Evolutionary conservation across 768 basidiomycete species (phyloP).

Genomic region (Tremella mesenterica): DNA sequence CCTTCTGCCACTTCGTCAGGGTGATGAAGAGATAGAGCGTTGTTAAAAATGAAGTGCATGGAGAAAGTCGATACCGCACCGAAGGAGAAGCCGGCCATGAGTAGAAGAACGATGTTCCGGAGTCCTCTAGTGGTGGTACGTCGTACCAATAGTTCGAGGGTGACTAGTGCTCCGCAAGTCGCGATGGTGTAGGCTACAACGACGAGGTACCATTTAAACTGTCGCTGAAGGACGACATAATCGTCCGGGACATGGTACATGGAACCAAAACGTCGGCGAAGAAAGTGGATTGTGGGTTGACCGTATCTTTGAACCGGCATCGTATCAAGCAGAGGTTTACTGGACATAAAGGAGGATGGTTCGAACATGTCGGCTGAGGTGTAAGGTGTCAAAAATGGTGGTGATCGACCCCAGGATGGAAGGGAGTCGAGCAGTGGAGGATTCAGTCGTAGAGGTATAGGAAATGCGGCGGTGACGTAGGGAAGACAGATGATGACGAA

Average conservation of each 20-base stretch:
- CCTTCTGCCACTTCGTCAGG: constrained; percentile 9
- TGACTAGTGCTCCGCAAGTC: constrained; percentile 43
- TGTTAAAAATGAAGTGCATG: constrained; percentile 47
- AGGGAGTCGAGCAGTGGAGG: too few species aligned
- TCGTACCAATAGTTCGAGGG: constrained; percentile 43
- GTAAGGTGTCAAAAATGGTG: too few species aligned
- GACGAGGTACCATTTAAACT: constrained; percentile 39
- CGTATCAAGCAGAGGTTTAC: constrained; percentile 2
- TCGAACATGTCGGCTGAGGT: too few species aligned
- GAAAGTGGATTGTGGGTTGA: background rate
- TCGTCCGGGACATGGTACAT: constrained; percentile 22
- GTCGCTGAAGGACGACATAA: constrained; percentile 32
- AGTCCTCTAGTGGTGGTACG: constrained; percentile 43
- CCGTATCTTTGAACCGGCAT: background rate
- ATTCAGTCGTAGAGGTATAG: too few species aligned
- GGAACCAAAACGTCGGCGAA: background rate
- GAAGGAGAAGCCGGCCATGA: constrained; percentile 41
- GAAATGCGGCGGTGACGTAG: too few species aligned
- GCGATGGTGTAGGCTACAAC: constrained; percentile 41
- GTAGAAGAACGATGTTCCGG: constrained; percentile 37
- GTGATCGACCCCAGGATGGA: too few species aligned
- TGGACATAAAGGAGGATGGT: too few species aligned
- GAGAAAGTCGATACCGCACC: constrained; percentile 45
- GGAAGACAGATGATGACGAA: too few species aligned
- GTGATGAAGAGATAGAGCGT: constrained; percentile 38